A percentile compares a stretch with the other conserved stretches of the same genome.
phyloP scores from a whole-genome alignment of 2,329 filamentous ascomycete species.

The Aspergillus pseudoterreus region DNA sequence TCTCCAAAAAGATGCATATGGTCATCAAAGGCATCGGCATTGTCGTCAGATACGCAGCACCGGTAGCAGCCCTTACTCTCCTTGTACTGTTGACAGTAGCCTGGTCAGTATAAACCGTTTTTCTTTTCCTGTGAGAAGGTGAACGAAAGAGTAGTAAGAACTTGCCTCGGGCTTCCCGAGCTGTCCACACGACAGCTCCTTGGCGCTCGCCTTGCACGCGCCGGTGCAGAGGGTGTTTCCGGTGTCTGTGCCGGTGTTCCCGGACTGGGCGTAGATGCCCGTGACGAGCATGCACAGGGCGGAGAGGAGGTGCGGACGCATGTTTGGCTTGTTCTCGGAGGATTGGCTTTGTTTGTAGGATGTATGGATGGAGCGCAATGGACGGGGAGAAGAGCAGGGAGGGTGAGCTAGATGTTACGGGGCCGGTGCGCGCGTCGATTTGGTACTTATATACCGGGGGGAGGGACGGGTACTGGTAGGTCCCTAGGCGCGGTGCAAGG shows the following conservation, averaged over 20 bases:
- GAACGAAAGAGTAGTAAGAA: neutral
- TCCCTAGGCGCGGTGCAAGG: no score
- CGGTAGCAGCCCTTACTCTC: conserved; percentile 12
- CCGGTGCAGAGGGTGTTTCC: conserved; percentile 10
- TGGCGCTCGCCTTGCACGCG: neutral
- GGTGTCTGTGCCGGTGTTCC: conserved; percentile 7
- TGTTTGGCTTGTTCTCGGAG: neutral
- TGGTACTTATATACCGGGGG: neutral
- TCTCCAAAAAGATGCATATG: neutral
- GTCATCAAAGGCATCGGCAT: neutral
- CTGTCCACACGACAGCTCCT: neutral
- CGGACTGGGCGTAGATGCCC: neutral
- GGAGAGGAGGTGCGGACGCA: conserved; percentile 16
- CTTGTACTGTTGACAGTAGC: conserved; percentile 3
- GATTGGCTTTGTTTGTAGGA: neutral
- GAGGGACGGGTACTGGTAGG: neutral
- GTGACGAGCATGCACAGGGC: conserved; percentile 13
- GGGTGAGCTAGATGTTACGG: no score
- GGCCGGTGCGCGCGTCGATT: no score
- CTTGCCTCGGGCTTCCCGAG: neutral
- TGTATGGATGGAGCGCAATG: no score
- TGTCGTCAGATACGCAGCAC: conserved; percentile 10
- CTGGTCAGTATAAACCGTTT: neutral
- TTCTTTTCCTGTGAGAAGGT: no score
- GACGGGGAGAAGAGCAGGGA: no score